Evolutionary conservation across 768 basidiomycete genomes (phyloP).

Genomic region (Panellus pusillus): DNA sequence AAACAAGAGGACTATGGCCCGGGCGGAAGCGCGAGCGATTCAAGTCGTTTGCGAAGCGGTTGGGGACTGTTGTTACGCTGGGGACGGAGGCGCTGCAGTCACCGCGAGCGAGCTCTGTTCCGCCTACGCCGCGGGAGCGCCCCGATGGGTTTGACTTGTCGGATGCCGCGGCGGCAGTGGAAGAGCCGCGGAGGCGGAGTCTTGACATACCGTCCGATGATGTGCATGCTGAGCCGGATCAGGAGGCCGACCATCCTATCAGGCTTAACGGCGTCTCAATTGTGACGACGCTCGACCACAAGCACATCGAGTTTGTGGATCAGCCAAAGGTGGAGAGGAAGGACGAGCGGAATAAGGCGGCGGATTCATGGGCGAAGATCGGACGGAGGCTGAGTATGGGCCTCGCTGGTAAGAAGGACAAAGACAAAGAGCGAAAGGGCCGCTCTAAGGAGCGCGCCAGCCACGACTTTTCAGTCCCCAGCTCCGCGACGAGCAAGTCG

Average conservation of each 20-base stretch:
- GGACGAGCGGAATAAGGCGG: slow-evolving; percentile 34
- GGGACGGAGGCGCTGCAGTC: slow-evolving; percentile 29
- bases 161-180: slow-evolving; percentile 37
- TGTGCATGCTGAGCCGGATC: slow-evolving; percentile 23
- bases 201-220: slow-evolving; percentile 38
- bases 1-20: slow-evolving; percentile 77
- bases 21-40: slow-evolving; percentile 77
- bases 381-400: slow-evolving; percentile 63
- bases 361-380: slow-evolving; percentile 62
- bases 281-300: slow-evolving; percentile 28
- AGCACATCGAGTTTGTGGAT: slow-evolving; percentile 38
- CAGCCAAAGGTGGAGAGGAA: slow-evolving; percentile 34
- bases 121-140: slow-evolving; percentile 37
- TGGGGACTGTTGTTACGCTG: slow-evolving; percentile 39
- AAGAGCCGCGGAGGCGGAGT: slow-evolving; percentile 44
- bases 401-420: slow-evolving; percentile 44
- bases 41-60: slow-evolving; percentile 68
- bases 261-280: slow-evolving; percentile 28
- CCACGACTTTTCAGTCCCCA: slow-evolving; percentile 10
- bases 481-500: slow-evolving; percentile 5
- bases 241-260: slow-evolving; percentile 26
- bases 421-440: slow-evolving; percentile 35
- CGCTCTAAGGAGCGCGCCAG: slow-evolving; percentile 32
- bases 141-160: slow-evolving; percentile 26
- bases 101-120: slow-evolving; percentile 61